Conservation (phyloP, 2,329 filamentous ascomycete species). For the Leptodontidium sp. region DNA sequence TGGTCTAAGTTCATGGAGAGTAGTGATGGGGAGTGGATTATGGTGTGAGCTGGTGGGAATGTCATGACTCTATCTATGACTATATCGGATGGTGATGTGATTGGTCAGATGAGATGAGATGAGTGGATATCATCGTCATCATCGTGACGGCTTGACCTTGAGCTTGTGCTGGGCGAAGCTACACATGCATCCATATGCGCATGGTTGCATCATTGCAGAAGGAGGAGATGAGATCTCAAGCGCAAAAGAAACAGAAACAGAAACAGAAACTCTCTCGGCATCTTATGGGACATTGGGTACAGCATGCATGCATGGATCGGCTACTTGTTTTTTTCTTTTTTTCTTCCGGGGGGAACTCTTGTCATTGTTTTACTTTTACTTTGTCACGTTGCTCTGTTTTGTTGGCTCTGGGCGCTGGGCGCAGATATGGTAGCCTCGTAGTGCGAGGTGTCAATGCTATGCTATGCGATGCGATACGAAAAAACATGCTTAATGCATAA, state of each 20-base stretch:
- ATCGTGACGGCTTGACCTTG: background rate
- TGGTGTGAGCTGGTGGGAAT: slow-evolving; percentile 58
- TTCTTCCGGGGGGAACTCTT: background rate
- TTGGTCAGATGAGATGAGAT: background rate
- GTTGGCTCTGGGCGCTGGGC: slow-evolving; percentile 1
- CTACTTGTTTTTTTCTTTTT: too few species aligned
- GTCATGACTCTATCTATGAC: too few species aligned
- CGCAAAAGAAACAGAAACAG: too few species aligned
- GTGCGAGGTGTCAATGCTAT: slow-evolving; percentile 1
- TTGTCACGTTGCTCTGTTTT: background rate
- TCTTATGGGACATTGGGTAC: too few species aligned
- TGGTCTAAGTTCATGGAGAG: slow-evolving; percentile 46
- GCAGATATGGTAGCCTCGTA: background rate
- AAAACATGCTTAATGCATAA: slow-evolving; percentile 17
- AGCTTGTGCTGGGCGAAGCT: too few species aligned
- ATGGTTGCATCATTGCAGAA: too few species aligned
- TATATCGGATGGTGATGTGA: too few species aligned
- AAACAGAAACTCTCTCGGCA: too few species aligned
- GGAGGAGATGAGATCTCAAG: too few species aligned
- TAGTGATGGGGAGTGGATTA: slow-evolving; percentile 71
- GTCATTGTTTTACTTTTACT: background rate
- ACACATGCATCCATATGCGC: too few species aligned
- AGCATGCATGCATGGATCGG: too few species aligned
- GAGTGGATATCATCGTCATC: background rate
- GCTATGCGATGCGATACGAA: background rate